These are phyloP conservation scores for Monosporozyma solicola DNA, from an alignment of 805 yeast genomes.

Conservation along the genomic window DNA sequence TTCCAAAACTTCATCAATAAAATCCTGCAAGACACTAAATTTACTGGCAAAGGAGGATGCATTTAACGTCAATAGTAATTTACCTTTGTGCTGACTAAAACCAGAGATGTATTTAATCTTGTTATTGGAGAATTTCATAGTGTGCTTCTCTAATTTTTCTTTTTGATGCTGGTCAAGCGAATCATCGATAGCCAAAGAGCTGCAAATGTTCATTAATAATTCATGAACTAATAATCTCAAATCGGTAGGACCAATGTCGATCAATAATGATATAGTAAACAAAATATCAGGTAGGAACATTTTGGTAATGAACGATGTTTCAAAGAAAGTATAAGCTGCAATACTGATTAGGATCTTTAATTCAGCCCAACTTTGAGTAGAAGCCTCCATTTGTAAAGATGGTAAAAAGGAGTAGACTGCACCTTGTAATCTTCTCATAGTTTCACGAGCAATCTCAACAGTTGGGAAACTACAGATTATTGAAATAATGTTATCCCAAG, in stretches of 20 bases:
- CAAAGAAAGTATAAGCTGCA: constrained; percentile 59
- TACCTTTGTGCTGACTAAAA: constrained; percentile 44
- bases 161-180: constrained; percentile 35
- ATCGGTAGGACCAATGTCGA: constrained; percentile 42
- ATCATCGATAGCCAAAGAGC: constrained; percentile 54
- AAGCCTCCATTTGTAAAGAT: constrained; percentile 32
- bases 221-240: constrained; percentile 55
- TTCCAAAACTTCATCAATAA: constrained; percentile 46
- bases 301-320: constrained; percentile 51
- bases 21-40: constrained; percentile 42
- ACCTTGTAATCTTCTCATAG: constrained; percentile 47
- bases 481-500: constrained; percentile 54
- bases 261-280: constrained; percentile 52
- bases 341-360: constrained; percentile 58
- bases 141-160: constrained; percentile 38
- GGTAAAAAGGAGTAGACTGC: constrained; percentile 45
- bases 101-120: constrained; percentile 64
- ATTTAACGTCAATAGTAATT: constrained; percentile 28
- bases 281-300: constrained; percentile 64
- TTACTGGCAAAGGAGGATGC: constrained; percentile 33
- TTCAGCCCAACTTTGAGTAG: constrained; percentile 58
- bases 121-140: constrained; percentile 40
- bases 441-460: constrained; percentile 58
- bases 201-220: constrained; percentile 56
- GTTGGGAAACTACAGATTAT: constrained; percentile 61